Evolutionary conservation across 2,329 filamentous ascomycete species (phyloP).

Genomic region (Aureobasidium leucospermi): DNA sequence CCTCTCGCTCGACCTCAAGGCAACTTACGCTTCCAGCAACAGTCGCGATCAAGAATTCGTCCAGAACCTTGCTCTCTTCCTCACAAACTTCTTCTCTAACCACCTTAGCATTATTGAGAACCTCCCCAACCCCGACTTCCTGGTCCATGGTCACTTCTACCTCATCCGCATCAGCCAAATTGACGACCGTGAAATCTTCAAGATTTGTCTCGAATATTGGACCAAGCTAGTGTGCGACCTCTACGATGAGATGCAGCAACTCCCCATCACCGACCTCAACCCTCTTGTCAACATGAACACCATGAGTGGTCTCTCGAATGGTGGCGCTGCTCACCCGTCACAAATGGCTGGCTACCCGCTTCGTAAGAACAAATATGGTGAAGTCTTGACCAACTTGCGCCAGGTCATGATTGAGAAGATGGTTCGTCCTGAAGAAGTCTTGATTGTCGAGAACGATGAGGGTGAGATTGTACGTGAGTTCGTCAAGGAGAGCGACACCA

Average conservation of each 20-base stretch:
- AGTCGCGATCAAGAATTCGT: constrained; percentile 94
- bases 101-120: constrained; percentile 93
- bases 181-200: constrained; percentile 98
- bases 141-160: constrained; percentile 95
- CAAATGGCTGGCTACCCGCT: constrained; percentile 86
- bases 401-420: constrained; percentile 99
- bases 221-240: constrained; percentile 95
- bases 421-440: constrained; percentile 93
- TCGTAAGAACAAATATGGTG: constrained; percentile 95
- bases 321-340: constrained; percentile 76
- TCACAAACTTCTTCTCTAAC: constrained; percentile 94
- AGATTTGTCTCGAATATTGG: constrained; percentile 99
- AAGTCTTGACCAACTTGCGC: constrained; percentile 86
- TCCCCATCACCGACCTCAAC: constrained; percentile 89
- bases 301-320: constrained; percentile 61
- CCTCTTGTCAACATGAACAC: constrained; percentile 71
- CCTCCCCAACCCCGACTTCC: constrained; percentile 86
- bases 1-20: constrained; percentile 79
- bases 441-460: constrained; percentile 99
- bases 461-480: constrained; percentile 98
- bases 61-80: constrained; percentile 89
- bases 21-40: constrained; percentile 86
- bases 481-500: constrained; percentile 98
- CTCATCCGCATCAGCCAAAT: constrained; percentile 98
- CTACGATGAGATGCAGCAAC: constrained; percentile 97